phyloP scores from a whole-genome alignment of 371 early-diverging fungal genomes.

The Caulochytrium protostelioides region DNA sequence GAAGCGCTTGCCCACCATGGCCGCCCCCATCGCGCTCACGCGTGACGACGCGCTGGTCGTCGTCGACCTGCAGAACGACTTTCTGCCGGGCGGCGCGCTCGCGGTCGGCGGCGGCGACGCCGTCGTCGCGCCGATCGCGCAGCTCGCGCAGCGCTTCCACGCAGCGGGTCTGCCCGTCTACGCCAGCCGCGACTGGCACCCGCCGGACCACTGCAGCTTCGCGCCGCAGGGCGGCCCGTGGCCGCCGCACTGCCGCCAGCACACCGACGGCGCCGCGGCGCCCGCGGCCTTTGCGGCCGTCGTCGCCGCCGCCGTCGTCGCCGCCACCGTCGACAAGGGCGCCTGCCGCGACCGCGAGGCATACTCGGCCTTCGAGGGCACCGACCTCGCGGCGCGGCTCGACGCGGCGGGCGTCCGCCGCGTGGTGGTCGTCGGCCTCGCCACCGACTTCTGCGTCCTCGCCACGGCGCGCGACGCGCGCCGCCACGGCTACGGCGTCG shows the following conservation, averaged over 20 bases:
- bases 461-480: neutral
- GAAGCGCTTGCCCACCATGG: too few relatives aligned
- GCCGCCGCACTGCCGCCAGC: too few relatives aligned
- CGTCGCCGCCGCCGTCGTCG: neutral
- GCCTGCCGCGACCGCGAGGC: neutral
- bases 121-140: too few relatives aligned
- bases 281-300: neutral
- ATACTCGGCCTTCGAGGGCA: neutral
- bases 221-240: neutral
- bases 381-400: neutral
- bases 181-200: neutral
- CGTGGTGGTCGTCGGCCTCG: too few relatives aligned
- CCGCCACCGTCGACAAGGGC: too few relatives aligned
- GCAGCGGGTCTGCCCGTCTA: neutral
- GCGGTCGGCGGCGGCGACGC: neutral
- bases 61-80: neutral
- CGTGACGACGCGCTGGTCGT: neutral
- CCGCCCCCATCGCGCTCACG: neutral
- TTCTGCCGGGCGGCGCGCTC: neutral
- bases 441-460: too few relatives aligned
- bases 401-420: neutral
- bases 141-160: too few relatives aligned
- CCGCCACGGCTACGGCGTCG: neutral
- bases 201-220: too few relatives aligned
- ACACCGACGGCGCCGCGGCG: neutral